Percentiles rank a stretch among this genome's conserved stretches.
Conservation (phyloP, 345 rosid genomes). For the Populus davidiana region DNA sequence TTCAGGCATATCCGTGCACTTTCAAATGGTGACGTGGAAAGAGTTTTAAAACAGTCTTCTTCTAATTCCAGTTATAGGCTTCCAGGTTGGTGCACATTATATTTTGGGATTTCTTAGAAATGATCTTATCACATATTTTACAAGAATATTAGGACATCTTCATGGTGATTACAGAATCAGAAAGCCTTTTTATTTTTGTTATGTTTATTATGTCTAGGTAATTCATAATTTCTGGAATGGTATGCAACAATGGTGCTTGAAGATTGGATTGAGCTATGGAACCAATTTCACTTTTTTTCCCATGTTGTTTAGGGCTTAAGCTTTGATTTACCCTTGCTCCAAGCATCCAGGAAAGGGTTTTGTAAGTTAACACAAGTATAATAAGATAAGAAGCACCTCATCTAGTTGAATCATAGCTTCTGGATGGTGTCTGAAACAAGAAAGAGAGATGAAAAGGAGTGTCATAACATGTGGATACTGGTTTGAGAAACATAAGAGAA, state of each 20-base stretch:
- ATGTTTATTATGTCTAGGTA: too few species aligned
- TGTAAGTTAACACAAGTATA: background rate
- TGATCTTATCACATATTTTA: background rate
- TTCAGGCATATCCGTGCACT: slow-evolving; percentile 79
- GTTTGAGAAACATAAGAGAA: background rate
- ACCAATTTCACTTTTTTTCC: background rate
- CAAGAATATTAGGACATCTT: background rate
- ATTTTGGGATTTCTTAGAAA: background rate
- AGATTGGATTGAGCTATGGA: too few species aligned
- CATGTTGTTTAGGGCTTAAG: background rate
- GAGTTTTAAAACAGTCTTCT: slow-evolving; percentile 53
- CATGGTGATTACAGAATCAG: background rate
- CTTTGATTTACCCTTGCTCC: background rate
- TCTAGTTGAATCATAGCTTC: background rate
- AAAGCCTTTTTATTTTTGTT: too few species aligned
- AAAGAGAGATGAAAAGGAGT: background rate
- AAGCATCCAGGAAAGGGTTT: background rate
- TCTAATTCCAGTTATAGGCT: slow-evolving; percentile 52
- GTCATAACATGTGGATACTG: background rate
- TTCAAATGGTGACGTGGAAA: slow-evolving; percentile 73
- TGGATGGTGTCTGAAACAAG: background rate
- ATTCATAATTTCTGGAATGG: too few species aligned
- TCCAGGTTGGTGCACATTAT: slow-evolving; percentile 65
- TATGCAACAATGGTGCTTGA: too few species aligned
- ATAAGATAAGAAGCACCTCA: background rate